These are phyloP conservation scores for Ganoderma boninense DNA, from an alignment of 1,284 basidiomycete genomes.

Conservation along the genomic window DNA sequence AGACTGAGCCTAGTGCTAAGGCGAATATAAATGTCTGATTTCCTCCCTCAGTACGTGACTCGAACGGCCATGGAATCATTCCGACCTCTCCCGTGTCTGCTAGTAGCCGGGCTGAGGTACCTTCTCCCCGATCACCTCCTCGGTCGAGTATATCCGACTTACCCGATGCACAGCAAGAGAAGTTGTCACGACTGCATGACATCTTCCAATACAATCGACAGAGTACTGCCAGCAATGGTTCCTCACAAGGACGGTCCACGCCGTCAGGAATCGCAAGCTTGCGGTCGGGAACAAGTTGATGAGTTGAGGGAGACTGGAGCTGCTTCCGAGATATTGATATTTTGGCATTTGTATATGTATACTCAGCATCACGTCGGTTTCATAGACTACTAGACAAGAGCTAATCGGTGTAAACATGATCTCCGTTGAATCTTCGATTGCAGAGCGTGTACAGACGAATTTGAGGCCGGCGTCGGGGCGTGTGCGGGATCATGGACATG, in stretches of 20 bases:
- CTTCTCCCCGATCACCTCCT: constrained; percentile 45
- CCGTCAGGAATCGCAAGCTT: constrained; percentile 28
- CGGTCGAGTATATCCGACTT: constrained; percentile 43
- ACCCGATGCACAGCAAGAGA: constrained; percentile 55
- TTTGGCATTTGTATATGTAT: constrained; percentile 36
- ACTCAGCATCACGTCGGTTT: constrained; percentile 33
- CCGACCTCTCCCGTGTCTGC: constrained; percentile 30
- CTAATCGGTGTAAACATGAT: constrained; percentile 30
- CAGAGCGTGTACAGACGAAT: background rate
- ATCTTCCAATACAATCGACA: constrained; percentile 80
- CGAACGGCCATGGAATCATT: constrained; percentile 25
- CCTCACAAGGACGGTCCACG: constrained; percentile 52
- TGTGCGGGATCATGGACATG: background rate
- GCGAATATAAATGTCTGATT: background rate
- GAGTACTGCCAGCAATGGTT: constrained; percentile 70
- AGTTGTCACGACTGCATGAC: constrained; percentile 76
- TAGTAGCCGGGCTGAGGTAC: constrained; percentile 33
- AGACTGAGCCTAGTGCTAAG: constrained; percentile 1
- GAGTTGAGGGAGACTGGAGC: constrained; percentile 5
- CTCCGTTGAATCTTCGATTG: background rate
- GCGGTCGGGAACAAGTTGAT: constrained; percentile 32
- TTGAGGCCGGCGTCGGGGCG: background rate
- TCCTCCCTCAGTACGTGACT: constrained; percentile 24
- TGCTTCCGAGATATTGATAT: constrained; percentile 27
- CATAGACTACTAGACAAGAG: constrained; percentile 32